These are phyloP conservation scores for Daedaleopsis nitida DNA, from an alignment of 768 basidiomycete species.

Conservation along the genomic window DNA sequence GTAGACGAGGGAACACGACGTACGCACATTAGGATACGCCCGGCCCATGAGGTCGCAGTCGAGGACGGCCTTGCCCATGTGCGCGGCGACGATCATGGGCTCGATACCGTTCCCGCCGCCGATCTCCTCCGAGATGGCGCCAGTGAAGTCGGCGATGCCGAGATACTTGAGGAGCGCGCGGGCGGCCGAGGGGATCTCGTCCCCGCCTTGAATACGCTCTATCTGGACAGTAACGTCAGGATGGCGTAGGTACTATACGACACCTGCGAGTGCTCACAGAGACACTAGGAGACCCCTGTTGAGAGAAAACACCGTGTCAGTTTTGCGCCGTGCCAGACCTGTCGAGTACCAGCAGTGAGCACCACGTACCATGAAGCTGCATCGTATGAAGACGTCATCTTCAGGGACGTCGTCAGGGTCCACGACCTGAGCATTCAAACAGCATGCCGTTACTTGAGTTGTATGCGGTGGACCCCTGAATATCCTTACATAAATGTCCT, in stretches of 20 bases:
- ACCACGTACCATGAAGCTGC: slow-evolving; percentile 28
- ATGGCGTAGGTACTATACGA: background rate
- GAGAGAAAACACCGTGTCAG: background rate
- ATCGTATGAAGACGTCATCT: slow-evolving; percentile 37
- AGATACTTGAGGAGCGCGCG: slow-evolving; percentile 27
- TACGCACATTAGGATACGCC: slow-evolving; percentile 35
- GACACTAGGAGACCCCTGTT: slow-evolving; percentile 30
- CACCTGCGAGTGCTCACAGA: slow-evolving; percentile 13
- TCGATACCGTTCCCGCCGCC: slow-evolving; percentile 44
- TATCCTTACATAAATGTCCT: slow-evolving; percentile 22
- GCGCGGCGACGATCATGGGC: slow-evolving; percentile 32
- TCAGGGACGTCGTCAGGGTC: slow-evolving; percentile 40
- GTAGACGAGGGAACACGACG: background rate
- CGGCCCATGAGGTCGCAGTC: slow-evolving; percentile 43
- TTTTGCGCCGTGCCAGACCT: no score
- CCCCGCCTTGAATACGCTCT: slow-evolving; percentile 30
- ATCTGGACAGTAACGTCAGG: slow-evolving; percentile 8
- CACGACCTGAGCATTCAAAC: slow-evolving; percentile 20
- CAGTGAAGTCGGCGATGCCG: slow-evolving; percentile 23
- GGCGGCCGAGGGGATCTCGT: slow-evolving; percentile 26
- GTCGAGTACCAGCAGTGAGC: background rate
- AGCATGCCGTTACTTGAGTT: no score
- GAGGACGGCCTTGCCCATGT: slow-evolving; percentile 32
- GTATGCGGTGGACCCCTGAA: background rate
- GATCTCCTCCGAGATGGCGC: slow-evolving; percentile 38